These are phyloP conservation scores for Pelargonium nanum DNA, from an alignment of 345 rosid species.

Conservation along the genomic window DNA sequence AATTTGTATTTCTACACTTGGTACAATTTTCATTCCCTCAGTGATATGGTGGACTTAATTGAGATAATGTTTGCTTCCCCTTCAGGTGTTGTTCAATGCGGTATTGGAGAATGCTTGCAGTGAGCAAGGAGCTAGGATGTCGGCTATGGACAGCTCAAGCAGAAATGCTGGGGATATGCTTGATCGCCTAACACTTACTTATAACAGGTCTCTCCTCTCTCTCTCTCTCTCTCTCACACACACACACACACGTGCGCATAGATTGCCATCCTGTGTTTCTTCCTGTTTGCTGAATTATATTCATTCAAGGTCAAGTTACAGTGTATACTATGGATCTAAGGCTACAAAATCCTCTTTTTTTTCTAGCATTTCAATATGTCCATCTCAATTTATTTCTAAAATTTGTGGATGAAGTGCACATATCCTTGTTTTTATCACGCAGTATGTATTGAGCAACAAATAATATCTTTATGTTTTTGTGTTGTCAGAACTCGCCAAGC, in stretches of 20 bases:
- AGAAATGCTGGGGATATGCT: conserved; percentile 99
- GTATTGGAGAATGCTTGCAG: conserved; percentile 82
- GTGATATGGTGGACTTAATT: conserved; percentile 2
- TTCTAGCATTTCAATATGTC: not conserved
- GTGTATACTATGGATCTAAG: not conserved
- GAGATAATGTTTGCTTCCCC: conserved; percentile 3
- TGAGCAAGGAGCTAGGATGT: conserved; percentile 82
- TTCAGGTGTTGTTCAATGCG: conserved; percentile 83
- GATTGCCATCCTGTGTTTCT: no score
- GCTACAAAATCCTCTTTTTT: not conserved
- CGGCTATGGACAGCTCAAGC: conserved; percentile 98
- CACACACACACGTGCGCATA: not conserved
- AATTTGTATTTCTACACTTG: not conserved
- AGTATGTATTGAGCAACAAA: not conserved
- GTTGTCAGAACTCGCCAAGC: conserved; percentile 93
- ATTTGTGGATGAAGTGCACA: not conserved
- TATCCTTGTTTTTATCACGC: no score
- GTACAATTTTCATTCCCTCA: not conserved
- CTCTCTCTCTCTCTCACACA: conserved; percentile 5
- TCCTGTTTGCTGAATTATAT: no score
- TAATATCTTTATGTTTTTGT: not conserved
- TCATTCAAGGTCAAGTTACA: no score
- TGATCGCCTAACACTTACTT: conserved; percentile 76
- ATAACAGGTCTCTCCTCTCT: conserved; percentile 45
- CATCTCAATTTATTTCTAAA: not conserved